A percentile compares a stretch with the other conserved stretches of the same genome.
Conservation (phyloP, 495 filamentous ascomycete species). For the Beverwykella pulmonaria region DNA sequence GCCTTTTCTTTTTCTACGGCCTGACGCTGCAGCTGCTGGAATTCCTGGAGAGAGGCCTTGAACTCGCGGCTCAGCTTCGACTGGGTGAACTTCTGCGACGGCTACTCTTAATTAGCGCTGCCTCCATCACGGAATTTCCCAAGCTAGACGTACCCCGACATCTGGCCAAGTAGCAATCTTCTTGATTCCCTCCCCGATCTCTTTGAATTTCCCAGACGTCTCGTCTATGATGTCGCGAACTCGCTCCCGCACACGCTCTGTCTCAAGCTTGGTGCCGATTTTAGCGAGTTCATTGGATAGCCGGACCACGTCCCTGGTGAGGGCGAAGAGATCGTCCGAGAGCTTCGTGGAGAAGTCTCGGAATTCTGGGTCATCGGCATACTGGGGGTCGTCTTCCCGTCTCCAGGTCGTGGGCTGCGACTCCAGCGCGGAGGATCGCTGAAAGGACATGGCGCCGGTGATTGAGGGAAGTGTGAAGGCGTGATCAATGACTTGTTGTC, state of each 20-base stretch:
- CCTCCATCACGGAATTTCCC: not conserved
- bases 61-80: conserved; percentile 93
- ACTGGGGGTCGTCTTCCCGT: conserved; percentile 69
- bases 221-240: conserved; percentile 85
- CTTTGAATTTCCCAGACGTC: conserved; percentile 83
- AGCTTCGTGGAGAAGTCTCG: conserved; percentile 75
- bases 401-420: conserved; percentile 72
- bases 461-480: not conserved
- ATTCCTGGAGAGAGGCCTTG: conserved; percentile 80
- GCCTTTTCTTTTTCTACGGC: conserved; percentile 92
- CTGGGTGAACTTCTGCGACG: conserved; percentile 90
- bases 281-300: conserved; percentile 78
- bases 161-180: conserved; percentile 89
- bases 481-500: not conserved
- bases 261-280: conserved; percentile 88
- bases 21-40: conserved; percentile 83
- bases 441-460: conserved; percentile 76
- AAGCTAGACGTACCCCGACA: conserved; percentile 68
- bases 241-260: conserved; percentile 84
- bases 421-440: conserved; percentile 81
- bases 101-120: conserved; percentile 53
- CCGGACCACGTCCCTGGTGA: conserved; percentile 83
- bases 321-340: conserved; percentile 79
- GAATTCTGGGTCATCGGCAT: conserved; percentile 91
- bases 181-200: conserved; percentile 90